Evolutionary conservation across 2,329 filamentous ascomycete species (phyloP), one percentile per base, ranked within the genome.

Genomic region (Trichoderma oligosporum): DNA sequence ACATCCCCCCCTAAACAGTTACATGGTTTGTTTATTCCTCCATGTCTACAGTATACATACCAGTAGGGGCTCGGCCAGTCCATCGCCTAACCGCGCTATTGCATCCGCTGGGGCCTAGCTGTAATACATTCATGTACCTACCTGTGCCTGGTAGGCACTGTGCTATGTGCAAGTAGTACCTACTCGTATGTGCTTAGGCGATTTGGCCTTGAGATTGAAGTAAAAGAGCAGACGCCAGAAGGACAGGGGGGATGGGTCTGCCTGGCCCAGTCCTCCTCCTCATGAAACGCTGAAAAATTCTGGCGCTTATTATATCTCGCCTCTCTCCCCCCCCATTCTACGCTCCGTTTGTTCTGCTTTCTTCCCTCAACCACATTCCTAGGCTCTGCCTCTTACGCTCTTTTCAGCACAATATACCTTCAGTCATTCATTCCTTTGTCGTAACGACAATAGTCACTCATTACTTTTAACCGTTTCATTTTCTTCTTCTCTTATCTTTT

Each of bases 371-470:
- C 70, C 68, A 38, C 52, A 55, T 65, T 64, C 68, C 60, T 55
- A 38, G 22, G 36, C 60, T 55, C 61, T 61, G 66, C 68, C 67
- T 62, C 62, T 63, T 63, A 70, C 70, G 61, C 61, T 70, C 69
- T 66, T 70, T 70, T 63, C 44, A 61, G 49, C 49, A 18, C 58
- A 38, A 56, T 44, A 53, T 33, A 33, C 20, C 22, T 44, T 18
- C 49, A 42, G 14, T 58, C 52, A 36, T 35, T 58, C 52, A 36
- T 35, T 63, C 58, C 25, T 59, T 61, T 51, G 42, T 56, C 44
- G 25, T 36, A 36, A 44, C 35, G 57, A 60, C 57, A 38, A 41
- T 42, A 56, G 29, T 49, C 53, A 47, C 42, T 56, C 44, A 47
- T 46, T 53, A 33, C 38, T 7, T 31, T 41, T 16, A 33, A 36